Conservation (phyloP, 129 eudicot species). For the Centrapalus pauciflorus region DNA sequence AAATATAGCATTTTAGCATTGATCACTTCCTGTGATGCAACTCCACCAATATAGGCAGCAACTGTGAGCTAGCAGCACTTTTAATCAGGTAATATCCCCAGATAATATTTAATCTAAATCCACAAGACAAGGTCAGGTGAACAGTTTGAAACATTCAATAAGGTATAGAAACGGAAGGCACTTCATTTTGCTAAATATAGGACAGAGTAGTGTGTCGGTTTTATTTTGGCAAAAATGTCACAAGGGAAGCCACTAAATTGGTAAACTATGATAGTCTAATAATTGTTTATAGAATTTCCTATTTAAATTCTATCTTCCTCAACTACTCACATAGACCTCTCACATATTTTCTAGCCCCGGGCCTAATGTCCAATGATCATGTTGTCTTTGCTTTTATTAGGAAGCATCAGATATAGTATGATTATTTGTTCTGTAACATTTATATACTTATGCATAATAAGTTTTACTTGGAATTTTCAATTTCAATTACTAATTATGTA, state of each 20-base stretch:
- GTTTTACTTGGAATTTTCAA: neutral
- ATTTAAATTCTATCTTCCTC: neutral
- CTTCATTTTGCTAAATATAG: too few species aligned
- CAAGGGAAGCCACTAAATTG: too few species aligned
- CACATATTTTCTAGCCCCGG: too few species aligned
- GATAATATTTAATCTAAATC: too few species aligned
- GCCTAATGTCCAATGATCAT: neutral
- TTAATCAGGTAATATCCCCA: too few species aligned
- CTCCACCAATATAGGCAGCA: conserved; percentile 69
- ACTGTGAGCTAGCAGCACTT: conserved; percentile 73
- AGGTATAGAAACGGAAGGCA: neutral
- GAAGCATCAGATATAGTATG: neutral
- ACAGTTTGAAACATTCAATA: neutral
- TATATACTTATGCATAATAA: neutral
- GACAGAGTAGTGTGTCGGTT: too few species aligned
- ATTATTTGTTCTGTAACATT: neutral
- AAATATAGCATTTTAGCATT: conserved; percentile 34
- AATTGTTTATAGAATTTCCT: neutral
- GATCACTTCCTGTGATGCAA: conserved; percentile 78
- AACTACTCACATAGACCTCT: neutral
- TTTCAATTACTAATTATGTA: neutral
- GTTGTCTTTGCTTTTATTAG: neutral
- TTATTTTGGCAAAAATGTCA: too few species aligned
- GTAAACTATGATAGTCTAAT: too few species aligned
- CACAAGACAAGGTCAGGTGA: conserved; percentile 8